Base-by-base conservation (phyloP, 306 rosid species). In the Rosa persica region DNA sequence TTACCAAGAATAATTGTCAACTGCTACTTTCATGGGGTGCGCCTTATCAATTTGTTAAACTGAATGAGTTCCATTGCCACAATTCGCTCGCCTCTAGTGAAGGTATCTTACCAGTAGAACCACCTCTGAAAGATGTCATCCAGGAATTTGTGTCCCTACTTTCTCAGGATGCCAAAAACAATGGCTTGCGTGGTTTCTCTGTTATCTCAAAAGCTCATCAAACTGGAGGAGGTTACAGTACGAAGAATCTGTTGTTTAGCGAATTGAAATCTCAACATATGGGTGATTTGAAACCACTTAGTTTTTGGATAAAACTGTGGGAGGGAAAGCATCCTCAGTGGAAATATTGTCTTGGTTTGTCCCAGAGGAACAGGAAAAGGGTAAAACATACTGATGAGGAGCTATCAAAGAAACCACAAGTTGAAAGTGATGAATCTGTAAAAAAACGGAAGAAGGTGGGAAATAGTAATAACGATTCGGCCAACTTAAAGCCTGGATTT, bases 1-100 rank as follows among this genome's bases (percentile, higher is more conserved):
- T 86, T 48, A 89, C 62, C 87, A 78, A 87, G 85, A 77, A 71
- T 79, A 78, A 67, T 43, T 58, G 86, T 76, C 93, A 94, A 67
- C 78, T 48, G 84, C 84, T 95, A 74, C 88, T 95, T 77, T 89
- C 90, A 90, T 89, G 95, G 94, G 97, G 98, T n/a, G 90, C 90
- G 9, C 80, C 90, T 78, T 76, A 73, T 82, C 90, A 91, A 75
- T 91, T 95, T 74, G 83, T 85, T 48, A 84, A 81, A 57, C 79
- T 95, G 87, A 85, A 84, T 27, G 78, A 81, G 83, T 91, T 90
- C 68, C 97, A 87, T 76, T 71, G 60, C 70, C 70, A 75, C 77
- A 77, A 85, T 61, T 78, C 71, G 55, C 80, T 76, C 55, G 40
- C 51, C n/a, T 68, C 82, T 64, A 67, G 66, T 70, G 67, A 46